Base-by-base conservation (phyloP, 768 basidiomycete species). In the Scleroderma bovista region DNA sequence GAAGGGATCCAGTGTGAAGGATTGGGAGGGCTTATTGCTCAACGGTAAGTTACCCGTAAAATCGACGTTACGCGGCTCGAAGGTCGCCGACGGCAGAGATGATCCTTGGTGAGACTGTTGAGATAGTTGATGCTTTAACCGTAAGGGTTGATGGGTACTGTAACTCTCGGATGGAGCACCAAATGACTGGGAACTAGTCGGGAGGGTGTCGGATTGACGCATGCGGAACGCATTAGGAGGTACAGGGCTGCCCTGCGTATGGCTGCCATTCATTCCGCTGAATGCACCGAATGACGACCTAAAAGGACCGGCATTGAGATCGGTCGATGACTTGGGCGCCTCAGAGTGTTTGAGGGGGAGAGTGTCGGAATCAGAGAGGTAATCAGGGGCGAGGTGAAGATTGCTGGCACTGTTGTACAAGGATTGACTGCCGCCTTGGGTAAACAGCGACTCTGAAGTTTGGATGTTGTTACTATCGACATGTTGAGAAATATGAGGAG, bases 371-470 rank as follows among this genome's bases (percentile, higher is more conserved):
- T 72, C 63, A 43, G 66, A 55, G 34, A 63, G 51, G 52, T 63
- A 71, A 47, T 74, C 73, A 29, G 71, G 51, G 38, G 63, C 49
- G 48, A 61, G 51, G 51, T 65, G 65, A 46, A 57, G 56, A 46
- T 57, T 66, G 45, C 56, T 70, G 59, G 51, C 57, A 62, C 60
- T 75, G 60, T 74, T 75, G 59, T 74, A 75, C 71, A 75, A 54
- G 50, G 71, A 58, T 13, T 67, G 73, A 47, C 53, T 54, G 49
- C 61, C 68, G 52, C 57, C 59, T 46, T 64, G 72, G 34, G 55
- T 51, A 53, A 63, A 72, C 36, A 57, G 48, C 17, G 67, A 57
- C 47, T 67, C 66, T 13, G 65, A 56, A 37, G 57, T 48, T 50
- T 57, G 75, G 58, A 71, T 62, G 44, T 63, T 64, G 51, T 62